Evolutionary conservation across 2,329 filamentous ascomycete genomes (phyloP).

Genomic region (Paracamarosporium sp.): DNA sequence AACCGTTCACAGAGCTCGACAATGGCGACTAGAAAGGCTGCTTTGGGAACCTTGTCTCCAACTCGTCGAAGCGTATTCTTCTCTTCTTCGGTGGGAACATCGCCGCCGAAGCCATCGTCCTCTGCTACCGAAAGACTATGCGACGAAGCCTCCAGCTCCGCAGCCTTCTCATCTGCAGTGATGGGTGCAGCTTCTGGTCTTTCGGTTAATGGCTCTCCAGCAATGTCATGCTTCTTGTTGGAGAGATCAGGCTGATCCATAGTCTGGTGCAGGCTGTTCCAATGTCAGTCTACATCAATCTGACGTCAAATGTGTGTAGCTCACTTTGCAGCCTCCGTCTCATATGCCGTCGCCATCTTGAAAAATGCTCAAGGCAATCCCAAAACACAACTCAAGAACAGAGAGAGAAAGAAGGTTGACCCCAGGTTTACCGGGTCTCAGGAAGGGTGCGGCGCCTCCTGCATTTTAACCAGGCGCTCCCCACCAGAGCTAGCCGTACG

Average conservation of each 20-base stretch:
- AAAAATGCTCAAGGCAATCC: background rate
- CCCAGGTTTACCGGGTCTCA: constrained; percentile 15
- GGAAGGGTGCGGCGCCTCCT: constrained; percentile 2
- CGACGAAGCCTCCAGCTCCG: constrained; percentile 16
- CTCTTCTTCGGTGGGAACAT: constrained; percentile 53
- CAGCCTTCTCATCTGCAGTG: constrained; percentile 29
- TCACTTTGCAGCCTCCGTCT: constrained; percentile 38
- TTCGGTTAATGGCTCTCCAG: constrained; percentile 31
- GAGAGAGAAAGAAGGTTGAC: constrained; percentile 4
- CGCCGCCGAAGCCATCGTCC: constrained; percentile 37
- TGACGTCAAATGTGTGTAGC: constrained; percentile 7
- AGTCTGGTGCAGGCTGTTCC: constrained; percentile 37
- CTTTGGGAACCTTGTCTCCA: constrained; percentile 55
- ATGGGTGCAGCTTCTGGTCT: constrained; percentile 22
- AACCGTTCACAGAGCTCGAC: constrained; percentile 59
- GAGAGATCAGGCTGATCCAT: constrained; percentile 34
- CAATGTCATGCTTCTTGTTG: constrained; percentile 36
- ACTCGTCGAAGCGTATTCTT: constrained; percentile 52
- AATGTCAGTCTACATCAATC: background rate
- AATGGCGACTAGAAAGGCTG: constrained; percentile 56
- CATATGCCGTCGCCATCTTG: constrained; percentile 29
- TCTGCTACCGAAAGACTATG: constrained; percentile 21
- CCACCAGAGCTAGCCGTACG: constrained; percentile 20
- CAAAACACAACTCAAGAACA: constrained; percentile 3
- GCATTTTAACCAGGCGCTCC: constrained; percentile 28